phyloP scores from a whole-genome alignment of 192 early-diverging fungal genomes.

The Coemansia erecta region DNA sequence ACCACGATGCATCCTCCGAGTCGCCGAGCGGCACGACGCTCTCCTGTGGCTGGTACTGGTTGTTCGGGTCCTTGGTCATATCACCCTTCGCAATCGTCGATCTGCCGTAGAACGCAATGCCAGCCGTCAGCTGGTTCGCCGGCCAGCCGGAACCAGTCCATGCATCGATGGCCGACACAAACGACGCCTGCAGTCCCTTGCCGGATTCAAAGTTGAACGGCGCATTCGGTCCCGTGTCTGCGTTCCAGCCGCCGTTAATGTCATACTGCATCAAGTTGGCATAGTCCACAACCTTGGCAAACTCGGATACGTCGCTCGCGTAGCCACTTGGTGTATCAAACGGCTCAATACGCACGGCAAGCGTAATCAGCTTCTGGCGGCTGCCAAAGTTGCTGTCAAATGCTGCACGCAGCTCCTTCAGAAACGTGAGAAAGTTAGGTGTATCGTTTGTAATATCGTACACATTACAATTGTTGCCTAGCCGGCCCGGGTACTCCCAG shows the following conservation, averaged over 20 bases:
- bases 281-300: conserved; percentile 61
- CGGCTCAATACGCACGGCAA: conserved; percentile 63
- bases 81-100: conserved; percentile 43
- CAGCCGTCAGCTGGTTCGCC: conserved; percentile 58
- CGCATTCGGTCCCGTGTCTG: conserved; percentile 63
- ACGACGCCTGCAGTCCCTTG: conserved; percentile 42
- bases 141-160: conserved; percentile 62
- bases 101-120: conserved; percentile 66
- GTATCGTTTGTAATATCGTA: conserved; percentile 59
- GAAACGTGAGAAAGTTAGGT: conserved; percentile 60
- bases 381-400: conserved; percentile 25
- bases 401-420: conserved; percentile 56
- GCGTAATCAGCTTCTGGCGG: conserved; percentile 58
- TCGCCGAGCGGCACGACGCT: conserved; percentile 53
- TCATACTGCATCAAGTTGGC: conserved; percentile 75
- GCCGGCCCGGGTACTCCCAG: conserved; percentile 66
- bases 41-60: conserved; percentile 48
- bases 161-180: conserved; percentile 47
- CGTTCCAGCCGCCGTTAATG: conserved; percentile 58
- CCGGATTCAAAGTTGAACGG: conserved; percentile 52
- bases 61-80: conserved; percentile 52
- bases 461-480: conserved; percentile 39
- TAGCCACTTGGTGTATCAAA: conserved; percentile 55
- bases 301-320: conserved; percentile 55
- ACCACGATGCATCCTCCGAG: conserved; percentile 52